Percentiles rank a stretch among this genome's conserved stretches.
Conservation (phyloP, 1,284 basidiomycete species). For the Ganoderma lucidum region DNA sequence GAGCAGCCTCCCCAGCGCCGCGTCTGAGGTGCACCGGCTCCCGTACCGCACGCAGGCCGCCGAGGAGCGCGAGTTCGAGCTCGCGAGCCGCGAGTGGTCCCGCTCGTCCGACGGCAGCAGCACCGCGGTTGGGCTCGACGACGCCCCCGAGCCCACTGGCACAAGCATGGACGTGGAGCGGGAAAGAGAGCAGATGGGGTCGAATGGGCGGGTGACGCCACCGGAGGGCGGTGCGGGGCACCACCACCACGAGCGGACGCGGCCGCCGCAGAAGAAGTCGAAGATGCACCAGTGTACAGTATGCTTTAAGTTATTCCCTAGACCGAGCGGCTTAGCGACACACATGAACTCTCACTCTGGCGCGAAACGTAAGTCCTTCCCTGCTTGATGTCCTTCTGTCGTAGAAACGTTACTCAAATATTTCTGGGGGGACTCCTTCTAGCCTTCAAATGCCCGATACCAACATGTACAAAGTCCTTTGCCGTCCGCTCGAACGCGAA, state of each 20-base stretch:
- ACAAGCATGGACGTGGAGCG: constrained; percentile 8
- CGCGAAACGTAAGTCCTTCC: constrained; percentile 59
- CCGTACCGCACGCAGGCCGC: constrained; percentile 25
- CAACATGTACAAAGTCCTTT: constrained; percentile 64
- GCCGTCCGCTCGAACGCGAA: constrained; percentile 72
- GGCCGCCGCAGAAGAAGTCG: constrained; percentile 48
- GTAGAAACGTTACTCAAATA: constrained; percentile 1
- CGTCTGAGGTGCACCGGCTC: constrained; percentile 38
- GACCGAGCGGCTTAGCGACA: constrained; percentile 72
- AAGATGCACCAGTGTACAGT: constrained; percentile 63
- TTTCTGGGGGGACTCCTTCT: constrained; percentile 4
- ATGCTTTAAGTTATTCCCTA: constrained; percentile 66
- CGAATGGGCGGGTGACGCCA: constrained; percentile 25
- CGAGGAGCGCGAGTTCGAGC: constrained; percentile 24
- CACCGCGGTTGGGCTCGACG: constrained; percentile 16
- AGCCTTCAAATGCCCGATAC: constrained; percentile 66
- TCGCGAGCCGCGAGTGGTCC: constrained; percentile 23
- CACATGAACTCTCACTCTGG: constrained; percentile 80
- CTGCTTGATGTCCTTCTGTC: neutral
- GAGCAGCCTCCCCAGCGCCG: constrained; percentile 40
- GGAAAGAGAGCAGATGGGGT: constrained; percentile 6
- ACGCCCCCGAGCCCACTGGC: neutral
- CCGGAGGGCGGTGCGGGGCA: constrained; percentile 21
- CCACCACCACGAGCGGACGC: constrained; percentile 33
- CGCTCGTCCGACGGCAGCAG: constrained; percentile 24